Evolutionary conservation across 345 rosid genomes (phyloP), one percentile per base, ranked within the genome.

Genomic region (Rhizophora apiculata): DNA sequence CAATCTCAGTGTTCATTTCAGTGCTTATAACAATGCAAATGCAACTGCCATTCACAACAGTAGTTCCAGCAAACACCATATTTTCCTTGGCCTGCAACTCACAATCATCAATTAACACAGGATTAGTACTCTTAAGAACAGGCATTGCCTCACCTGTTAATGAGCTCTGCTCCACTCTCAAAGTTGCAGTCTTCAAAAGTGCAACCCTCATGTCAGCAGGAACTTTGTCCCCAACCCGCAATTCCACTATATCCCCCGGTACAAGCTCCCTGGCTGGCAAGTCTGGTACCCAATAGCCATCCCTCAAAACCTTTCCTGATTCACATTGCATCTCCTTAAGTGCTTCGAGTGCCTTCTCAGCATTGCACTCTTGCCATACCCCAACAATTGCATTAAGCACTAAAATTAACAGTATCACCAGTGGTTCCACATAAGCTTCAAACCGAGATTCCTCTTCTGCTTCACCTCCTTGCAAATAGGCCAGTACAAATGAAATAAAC

Each of bases 121-220:
- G 83, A 78, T 74, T 60, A 0, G 88, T 77, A 58, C 90, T 78
- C 84, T 92, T 90, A 77, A 87, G 10, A 75, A 92, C 90, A n/a
- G 98, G 98, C 92, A 90, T 86, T 34, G 95, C 88, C 82, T 93
- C 98, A 27, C 98, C 97, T 0, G 96, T 93, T 81, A 93, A 80
- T 2, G 94, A 89, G 82, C 97, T 89, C 78, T 93, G 98, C 76
- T 93, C 98, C 13, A 89, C 81, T 74, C 97, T 85, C 73, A 91
- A 76, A 48, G 96, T 93, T 0, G 94, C 83, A 30, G 97, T 89
- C 78, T 85, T 91, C 76, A 93, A 70, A 62, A 74, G 55, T 2
- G 85, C 78, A 62, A 93, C 79, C 73, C 98, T 74, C 97, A 93
- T 91, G 63, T 91, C 98, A 20, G 98, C 97, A 21, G 98, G 98